phyloP scores from a whole-genome alignment of 2,329 filamentous ascomycete species.

The Cryphonectria parasitica region DNA sequence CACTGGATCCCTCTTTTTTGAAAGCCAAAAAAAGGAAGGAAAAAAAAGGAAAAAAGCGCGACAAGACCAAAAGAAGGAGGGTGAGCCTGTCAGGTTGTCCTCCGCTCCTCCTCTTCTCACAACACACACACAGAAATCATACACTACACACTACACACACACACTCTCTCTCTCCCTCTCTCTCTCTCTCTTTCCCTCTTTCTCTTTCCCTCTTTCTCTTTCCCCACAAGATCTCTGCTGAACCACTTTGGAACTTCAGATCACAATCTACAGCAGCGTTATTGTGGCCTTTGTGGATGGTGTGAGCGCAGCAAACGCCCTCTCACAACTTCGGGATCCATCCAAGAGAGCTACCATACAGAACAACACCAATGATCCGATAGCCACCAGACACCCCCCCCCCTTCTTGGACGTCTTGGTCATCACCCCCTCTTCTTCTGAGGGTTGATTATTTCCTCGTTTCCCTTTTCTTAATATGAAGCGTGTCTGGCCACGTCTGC shows the following conservation, averaged over 20 bases:
- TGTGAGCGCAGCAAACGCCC: neutral
- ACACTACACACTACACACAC: neutral
- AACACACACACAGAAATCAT: too few relatives aligned
- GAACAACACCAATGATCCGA: neutral
- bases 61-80: neutral
- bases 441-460: neutral
- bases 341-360: neutral
- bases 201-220: neutral
- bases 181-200: too few relatives aligned
- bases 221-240: neutral
- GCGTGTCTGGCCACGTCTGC: conserved; percentile 18
- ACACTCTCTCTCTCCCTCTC: neutral
- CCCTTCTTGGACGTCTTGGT: neutral
- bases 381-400: neutral
- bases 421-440: neutral
- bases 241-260: neutral
- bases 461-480: conserved; percentile 17
- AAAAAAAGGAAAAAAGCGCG: neutral
- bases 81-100: neutral
- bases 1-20: neutral
- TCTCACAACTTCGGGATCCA: neutral
- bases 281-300: neutral
- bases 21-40: neutral
- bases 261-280: neutral
- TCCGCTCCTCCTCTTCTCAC: neutral